Conservation (phyloP, 768 basidiomycete species). For the Holtermannia corniformis region DNA sequence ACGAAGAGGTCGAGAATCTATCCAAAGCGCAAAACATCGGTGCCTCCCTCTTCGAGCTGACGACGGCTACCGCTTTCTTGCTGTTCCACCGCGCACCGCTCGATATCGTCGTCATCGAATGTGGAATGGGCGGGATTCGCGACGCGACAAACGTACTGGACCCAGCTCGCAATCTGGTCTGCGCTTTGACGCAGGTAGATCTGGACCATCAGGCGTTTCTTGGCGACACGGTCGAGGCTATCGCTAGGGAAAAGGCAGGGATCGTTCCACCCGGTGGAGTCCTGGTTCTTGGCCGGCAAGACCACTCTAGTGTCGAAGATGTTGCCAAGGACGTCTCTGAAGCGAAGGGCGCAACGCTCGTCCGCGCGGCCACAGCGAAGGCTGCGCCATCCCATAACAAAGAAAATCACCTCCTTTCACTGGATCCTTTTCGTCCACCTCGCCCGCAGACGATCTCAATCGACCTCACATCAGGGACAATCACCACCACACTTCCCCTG, state of each 20-base stretch:
- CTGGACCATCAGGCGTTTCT: slow-evolving; percentile 89
- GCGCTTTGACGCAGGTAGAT: slow-evolving; percentile 77
- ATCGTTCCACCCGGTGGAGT: slow-evolving; percentile 55
- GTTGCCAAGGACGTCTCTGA: slow-evolving; percentile 10
- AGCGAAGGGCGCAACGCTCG: slow-evolving; percentile 6
- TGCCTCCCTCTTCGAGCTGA: slow-evolving; percentile 70
- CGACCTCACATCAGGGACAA: not conserved
- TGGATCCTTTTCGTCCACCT: slow-evolving; percentile 8
- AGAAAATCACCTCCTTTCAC: not conserved
- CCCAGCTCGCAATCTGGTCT: slow-evolving; percentile 57
- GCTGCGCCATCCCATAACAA: not conserved
- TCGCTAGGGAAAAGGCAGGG: slow-evolving; percentile 71
- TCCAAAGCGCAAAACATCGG: slow-evolving; percentile 46
- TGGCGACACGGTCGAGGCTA: slow-evolving; percentile 62
- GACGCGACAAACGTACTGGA: slow-evolving; percentile 91
- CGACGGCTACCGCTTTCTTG: slow-evolving; percentile 68
- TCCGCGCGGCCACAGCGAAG: not conserved
- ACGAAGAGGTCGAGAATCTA: slow-evolving; percentile 47
- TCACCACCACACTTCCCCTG: slow-evolving; percentile 49
- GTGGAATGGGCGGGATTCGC: slow-evolving; percentile 83
- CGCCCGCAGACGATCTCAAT: slow-evolving; percentile 1
- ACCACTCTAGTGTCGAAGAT: slow-evolving; percentile 49
- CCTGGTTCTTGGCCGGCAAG: slow-evolving; percentile 37
- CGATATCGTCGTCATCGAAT: slow-evolving; percentile 80
- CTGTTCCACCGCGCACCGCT: slow-evolving; percentile 56